phyloP scores from a whole-genome alignment of 2,329 filamentous ascomycete genomes.

The Lojkania enalia region DNA sequence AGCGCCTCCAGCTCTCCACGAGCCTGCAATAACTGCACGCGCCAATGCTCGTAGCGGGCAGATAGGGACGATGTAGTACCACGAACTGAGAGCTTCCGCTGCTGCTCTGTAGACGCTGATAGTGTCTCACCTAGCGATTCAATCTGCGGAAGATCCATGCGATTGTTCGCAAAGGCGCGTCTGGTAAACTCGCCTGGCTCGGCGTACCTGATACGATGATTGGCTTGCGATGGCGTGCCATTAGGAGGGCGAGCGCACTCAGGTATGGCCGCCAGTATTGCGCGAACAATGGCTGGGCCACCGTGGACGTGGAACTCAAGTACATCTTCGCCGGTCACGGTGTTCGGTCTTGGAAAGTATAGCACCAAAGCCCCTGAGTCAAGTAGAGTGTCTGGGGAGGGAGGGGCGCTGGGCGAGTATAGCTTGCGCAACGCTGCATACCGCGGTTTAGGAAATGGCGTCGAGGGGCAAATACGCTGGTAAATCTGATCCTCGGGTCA shows the following conservation, averaged over 20 bases:
- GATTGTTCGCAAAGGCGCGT: conserved; percentile 84
- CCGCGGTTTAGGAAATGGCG: conserved; percentile 60
- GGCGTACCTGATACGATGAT: conserved; percentile 71
- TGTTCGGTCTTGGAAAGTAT: conserved; percentile 78
- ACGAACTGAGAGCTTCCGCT: conserved; percentile 81
- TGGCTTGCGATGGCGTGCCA: conserved; percentile 4
- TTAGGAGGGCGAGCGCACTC: conserved; percentile 42
- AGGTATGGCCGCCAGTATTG: conserved; percentile 78
- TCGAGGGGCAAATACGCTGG: conserved; percentile 61
- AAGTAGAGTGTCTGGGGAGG: conserved; percentile 55
- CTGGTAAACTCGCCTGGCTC: conserved; percentile 95
- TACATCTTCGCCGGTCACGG: conserved; percentile 89
- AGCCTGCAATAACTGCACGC: conserved; percentile 73
- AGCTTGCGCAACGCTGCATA: conserved; percentile 75
- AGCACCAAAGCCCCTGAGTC: conserved; percentile 81
- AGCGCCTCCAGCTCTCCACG: conserved; percentile 91
- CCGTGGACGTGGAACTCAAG: conserved; percentile 95
- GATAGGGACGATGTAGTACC: conserved; percentile 72
- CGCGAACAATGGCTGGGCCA: conserved; percentile 83
- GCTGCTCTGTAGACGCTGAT: conserved; percentile 80
- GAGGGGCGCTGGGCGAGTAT: conserved; percentile 57
- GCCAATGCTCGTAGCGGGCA: conserved; percentile 80
- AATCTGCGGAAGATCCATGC: conserved; percentile 83
- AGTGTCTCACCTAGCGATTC: conserved; percentile 65
- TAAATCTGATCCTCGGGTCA: conserved; percentile 60